These are phyloP conservation scores for Nakazawaea ernobii DNA, from an alignment of 805 yeast genomes.

Conservation along the genomic window DNA sequence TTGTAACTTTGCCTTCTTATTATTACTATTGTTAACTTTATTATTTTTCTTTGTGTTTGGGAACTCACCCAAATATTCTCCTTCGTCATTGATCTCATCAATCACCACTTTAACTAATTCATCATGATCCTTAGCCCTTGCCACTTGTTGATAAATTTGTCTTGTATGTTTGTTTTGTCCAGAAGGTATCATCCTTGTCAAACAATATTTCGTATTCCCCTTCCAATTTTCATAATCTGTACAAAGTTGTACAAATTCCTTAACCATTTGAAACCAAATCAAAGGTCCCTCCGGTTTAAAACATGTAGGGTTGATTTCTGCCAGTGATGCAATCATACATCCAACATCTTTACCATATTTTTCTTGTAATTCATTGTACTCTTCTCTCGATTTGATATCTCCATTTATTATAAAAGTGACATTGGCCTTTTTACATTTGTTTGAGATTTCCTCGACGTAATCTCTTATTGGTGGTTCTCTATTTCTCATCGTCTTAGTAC, in stretches of 20 bases:
- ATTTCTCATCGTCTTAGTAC: constrained; percentile 84
- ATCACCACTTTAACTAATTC: constrained; percentile 35
- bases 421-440: constrained; percentile 52
- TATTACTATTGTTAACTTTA: neutral
- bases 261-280: constrained; percentile 49
- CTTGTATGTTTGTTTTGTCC: constrained; percentile 19
- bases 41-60: constrained; percentile 1
- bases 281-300: constrained; percentile 42
- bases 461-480: constrained; percentile 76
- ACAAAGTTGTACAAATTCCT: constrained; percentile 54
- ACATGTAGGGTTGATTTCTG: constrained; percentile 81
- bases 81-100: constrained; percentile 30
- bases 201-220: constrained; percentile 76
- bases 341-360: constrained; percentile 63
- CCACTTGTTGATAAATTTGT: constrained; percentile 49
- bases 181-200: constrained; percentile 67
- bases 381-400: constrained; percentile 49
- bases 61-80: constrained; percentile 17
- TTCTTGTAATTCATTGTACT: constrained; percentile 45
- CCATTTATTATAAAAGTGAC: constrained; percentile 84
- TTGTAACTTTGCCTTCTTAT: neutral
- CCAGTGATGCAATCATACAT: constrained; percentile 90
- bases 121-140: constrained; percentile 49
- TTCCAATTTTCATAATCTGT: constrained; percentile 51
- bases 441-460: constrained; percentile 55